phyloP scores from a whole-genome alignment of 2,329 filamentous ascomycete genomes.

The Penicillium sp. region DNA sequence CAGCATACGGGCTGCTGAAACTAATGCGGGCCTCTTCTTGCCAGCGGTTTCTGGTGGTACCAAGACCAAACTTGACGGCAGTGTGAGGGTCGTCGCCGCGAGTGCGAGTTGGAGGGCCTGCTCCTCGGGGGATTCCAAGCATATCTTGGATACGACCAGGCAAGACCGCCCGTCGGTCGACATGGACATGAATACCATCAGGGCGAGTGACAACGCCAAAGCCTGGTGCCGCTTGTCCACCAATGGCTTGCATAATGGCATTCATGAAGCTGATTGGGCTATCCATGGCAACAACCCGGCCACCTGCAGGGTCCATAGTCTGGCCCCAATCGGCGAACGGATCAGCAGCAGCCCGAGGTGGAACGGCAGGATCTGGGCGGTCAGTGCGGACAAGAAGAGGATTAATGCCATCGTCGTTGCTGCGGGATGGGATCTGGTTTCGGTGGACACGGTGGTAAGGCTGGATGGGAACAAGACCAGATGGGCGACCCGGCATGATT shows the following conservation, averaged over 20 bases:
- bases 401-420: conserved; percentile 72
- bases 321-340: conserved; percentile 47
- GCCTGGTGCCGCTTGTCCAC: conserved; percentile 36
- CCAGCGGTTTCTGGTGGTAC: conserved; percentile 68
- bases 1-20: conserved; percentile 60
- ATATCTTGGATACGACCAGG: conserved; percentile 48
- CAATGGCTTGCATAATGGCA: conserved; percentile 49
- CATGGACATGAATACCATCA: conserved; percentile 48
- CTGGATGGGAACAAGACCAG: conserved; percentile 33
- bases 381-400: conserved; percentile 65
- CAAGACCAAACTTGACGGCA: conserved; percentile 64
- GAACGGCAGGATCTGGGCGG: conserved; percentile 27
- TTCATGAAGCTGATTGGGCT: conserved; percentile 51
- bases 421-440: conserved; percentile 42
- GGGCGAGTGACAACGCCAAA: conserved; percentile 39
- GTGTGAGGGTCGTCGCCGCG: conserved; percentile 49
- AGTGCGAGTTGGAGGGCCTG: conserved; percentile 21
- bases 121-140: conserved; percentile 29
- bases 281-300: conserved; percentile 40
- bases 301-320: conserved; percentile 42
- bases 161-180: conserved; percentile 45
- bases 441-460: conserved; percentile 39
- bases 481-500: conserved; percentile 46
- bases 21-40: conserved; percentile 81
- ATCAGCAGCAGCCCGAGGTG: conserved; percentile 32